These are phyloP conservation scores for Tilletia setariae DNA, from an alignment of 1,284 basidiomycete genomes.

Conservation along the genomic window DNA sequence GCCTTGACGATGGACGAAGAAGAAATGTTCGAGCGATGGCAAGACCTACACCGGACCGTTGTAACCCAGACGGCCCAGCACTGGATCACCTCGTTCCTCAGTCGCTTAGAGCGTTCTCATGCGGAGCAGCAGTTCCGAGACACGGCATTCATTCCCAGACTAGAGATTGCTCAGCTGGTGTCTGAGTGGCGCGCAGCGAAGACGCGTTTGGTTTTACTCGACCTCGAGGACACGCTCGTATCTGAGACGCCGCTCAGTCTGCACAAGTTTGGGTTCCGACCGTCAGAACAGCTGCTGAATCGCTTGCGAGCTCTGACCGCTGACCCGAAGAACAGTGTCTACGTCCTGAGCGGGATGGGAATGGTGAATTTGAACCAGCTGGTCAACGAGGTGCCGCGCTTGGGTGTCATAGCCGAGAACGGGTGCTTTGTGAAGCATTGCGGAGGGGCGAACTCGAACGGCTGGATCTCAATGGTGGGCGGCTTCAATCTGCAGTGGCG, in stretches of 20 bases:
- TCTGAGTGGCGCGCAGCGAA: slow-evolving; percentile 57
- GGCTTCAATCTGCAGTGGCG: slow-evolving; percentile 78
- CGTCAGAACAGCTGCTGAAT: slow-evolving; percentile 63
- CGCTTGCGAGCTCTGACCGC: slow-evolving; percentile 65
- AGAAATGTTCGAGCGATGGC: slow-evolving; percentile 72
- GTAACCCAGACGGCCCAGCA: slow-evolving; percentile 81
- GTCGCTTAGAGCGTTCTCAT: slow-evolving; percentile 48
- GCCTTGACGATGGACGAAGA: slow-evolving; percentile 74
- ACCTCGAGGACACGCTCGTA: slow-evolving; percentile 77
- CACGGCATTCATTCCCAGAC: slow-evolving; percentile 46
- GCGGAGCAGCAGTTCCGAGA: slow-evolving; percentile 44
- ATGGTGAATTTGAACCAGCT: slow-evolving; percentile 67
- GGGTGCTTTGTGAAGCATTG: slow-evolving; percentile 75
- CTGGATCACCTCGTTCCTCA: slow-evolving; percentile 74
- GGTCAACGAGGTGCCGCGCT: slow-evolving; percentile 63
- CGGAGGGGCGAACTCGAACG: slow-evolving; percentile 28
- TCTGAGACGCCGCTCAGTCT: slow-evolving; percentile 38
- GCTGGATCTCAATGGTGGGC: slow-evolving; percentile 75
- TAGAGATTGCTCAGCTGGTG: slow-evolving; percentile 51
- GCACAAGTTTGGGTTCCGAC: slow-evolving; percentile 57
- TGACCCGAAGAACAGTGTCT: slow-evolving; percentile 72
- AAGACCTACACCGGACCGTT: slow-evolving; percentile 79
- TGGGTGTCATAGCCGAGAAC: slow-evolving; percentile 82
- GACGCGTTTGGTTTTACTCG: slow-evolving; percentile 69
- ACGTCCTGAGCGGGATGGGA: slow-evolving; percentile 73